phyloP scores from a whole-genome alignment of 1,139 yeast species.

The Pichia sp. region DNA sequence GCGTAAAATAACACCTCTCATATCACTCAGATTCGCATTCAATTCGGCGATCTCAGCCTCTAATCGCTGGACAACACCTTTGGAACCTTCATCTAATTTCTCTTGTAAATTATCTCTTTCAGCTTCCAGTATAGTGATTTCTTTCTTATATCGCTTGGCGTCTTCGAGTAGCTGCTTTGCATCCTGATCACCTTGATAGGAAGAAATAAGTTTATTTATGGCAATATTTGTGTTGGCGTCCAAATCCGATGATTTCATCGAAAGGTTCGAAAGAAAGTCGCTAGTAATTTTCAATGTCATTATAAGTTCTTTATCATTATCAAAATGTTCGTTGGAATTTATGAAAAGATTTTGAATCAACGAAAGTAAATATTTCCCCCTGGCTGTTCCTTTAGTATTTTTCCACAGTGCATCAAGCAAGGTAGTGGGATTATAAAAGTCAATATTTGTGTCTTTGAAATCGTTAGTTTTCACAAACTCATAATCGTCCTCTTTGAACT shows the following conservation, averaged over 20 bases:
- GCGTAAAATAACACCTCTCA: slow-evolving; percentile 59
- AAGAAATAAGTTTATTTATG: slow-evolving; percentile 57
- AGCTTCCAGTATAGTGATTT: slow-evolving; percentile 74
- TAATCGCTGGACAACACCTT: slow-evolving; percentile 70
- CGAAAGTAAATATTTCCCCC: slow-evolving; percentile 64
- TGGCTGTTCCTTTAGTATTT: slow-evolving; percentile 61
- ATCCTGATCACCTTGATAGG: slow-evolving; percentile 86
- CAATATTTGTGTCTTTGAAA: slow-evolving; percentile 45
- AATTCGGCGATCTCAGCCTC: slow-evolving; percentile 67
- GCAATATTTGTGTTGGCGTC: slow-evolving; percentile 78
- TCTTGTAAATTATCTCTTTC: slow-evolving; percentile 75
- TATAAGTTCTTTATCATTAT: slow-evolving; percentile 39
- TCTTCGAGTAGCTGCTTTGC: slow-evolving; percentile 75
- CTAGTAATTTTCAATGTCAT: slow-evolving; percentile 71
- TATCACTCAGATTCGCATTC: slow-evolving; percentile 56
- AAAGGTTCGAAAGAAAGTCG: slow-evolving; percentile 73
- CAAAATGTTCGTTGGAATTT: slow-evolving; percentile 47
- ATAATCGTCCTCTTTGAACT: slow-evolving; percentile 63
- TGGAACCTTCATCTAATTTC: slow-evolving; percentile 73
- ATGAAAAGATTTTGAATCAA: slow-evolving; percentile 80
- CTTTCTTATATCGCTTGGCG: slow-evolving; percentile 55
- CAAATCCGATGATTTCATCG: slow-evolving; percentile 53
- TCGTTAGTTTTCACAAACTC: slow-evolving; percentile 54
- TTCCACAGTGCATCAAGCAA: slow-evolving; percentile 62
- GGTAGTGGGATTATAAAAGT: slow-evolving; percentile 71